A percentile compares a stretch with the other conserved stretches of the same genome.
These are phyloP conservation scores for Pestalotiopsis sp. DNA, from an alignment of 2,329 filamentous ascomycete genomes.

Conservation along the genomic window DNA sequence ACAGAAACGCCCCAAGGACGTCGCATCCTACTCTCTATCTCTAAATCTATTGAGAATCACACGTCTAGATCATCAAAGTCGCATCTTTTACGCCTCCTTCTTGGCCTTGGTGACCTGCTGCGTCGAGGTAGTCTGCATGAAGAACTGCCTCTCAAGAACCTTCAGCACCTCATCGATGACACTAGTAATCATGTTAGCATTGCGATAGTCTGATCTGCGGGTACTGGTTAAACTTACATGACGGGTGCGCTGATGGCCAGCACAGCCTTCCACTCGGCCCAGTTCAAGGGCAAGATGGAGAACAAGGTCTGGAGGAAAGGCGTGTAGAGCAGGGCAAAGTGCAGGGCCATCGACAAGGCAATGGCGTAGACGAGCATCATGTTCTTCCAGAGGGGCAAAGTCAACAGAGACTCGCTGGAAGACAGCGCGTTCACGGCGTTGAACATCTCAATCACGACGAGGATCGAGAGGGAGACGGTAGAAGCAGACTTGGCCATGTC, in stretches of 20 bases:
- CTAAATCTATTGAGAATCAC: conserved; percentile 22
- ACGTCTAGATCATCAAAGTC: conserved; percentile 16
- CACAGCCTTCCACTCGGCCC: conserved; percentile 91
- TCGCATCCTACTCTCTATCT: conserved; percentile 1
- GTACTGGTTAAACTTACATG: conserved; percentile 65
- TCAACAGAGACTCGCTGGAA: conserved; percentile 90
- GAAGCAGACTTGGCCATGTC: conserved; percentile 86
- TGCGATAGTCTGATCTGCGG: neutral
- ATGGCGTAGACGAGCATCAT: conserved; percentile 98
- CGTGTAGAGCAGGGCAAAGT: conserved; percentile 91
- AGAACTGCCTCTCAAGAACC: conserved; percentile 70
- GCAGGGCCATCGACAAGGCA: conserved; percentile 86
- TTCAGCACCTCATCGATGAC: conserved; percentile 86
- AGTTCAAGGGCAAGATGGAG: conserved; percentile 84
- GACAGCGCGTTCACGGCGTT: conserved; percentile 98
- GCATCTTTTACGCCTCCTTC: conserved; percentile 45
- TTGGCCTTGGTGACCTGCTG: conserved; percentile 45
- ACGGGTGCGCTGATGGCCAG: conserved; percentile 87
- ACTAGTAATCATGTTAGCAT: conserved; percentile 43
- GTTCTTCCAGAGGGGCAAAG: conserved; percentile 95
- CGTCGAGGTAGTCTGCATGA: conserved; percentile 52
- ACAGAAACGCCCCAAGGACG: neutral
- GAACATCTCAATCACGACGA: conserved; percentile 99
- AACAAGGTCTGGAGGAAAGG: conserved; percentile 89
- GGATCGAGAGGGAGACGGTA: conserved; percentile 86